These are phyloP conservation scores for Hypoxylon sp. DNA, from an alignment of 2,329 filamentous ascomycete genomes.

Conservation along the genomic window DNA sequence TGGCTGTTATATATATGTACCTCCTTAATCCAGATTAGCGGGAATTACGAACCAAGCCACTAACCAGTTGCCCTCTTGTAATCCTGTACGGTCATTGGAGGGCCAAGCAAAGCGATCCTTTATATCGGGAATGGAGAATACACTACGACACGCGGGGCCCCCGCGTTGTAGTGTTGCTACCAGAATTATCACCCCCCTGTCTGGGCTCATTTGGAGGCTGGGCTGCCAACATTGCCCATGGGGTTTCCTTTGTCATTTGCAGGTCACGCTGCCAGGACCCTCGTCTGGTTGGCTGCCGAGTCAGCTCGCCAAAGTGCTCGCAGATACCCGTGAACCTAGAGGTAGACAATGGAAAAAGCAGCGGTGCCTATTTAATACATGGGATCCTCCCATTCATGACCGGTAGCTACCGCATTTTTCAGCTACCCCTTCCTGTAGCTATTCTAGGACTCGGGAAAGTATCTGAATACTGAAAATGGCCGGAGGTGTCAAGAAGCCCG, in stretches of 20 bases:
- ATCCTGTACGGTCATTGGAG: slow-evolving; percentile 1
- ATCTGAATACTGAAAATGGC: slow-evolving; percentile 43
- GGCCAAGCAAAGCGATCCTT: slow-evolving; percentile 24
- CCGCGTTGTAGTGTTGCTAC: slow-evolving; percentile 21
- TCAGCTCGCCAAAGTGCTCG: background rate
- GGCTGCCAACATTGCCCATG: background rate
- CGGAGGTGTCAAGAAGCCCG: slow-evolving; percentile 53
- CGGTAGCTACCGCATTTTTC: background rate
- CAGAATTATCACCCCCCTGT: slow-evolving; percentile 11
- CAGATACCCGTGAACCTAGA: too few species aligned
- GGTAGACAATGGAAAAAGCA: slow-evolving; percentile 15
- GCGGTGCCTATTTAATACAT: slow-evolving; percentile 1
- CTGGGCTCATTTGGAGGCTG: slow-evolving; percentile 2
- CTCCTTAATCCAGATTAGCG: slow-evolving; percentile 23
- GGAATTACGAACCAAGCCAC: slow-evolving; percentile 12
- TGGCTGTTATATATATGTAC: slow-evolving; percentile 1
- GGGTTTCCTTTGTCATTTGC: slow-evolving; percentile 11
- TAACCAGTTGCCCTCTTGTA: background rate
- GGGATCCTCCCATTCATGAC: background rate
- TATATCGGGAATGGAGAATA: slow-evolving; percentile 20
- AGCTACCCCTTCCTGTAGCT: background rate
- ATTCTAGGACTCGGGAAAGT: background rate
- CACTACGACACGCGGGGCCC: slow-evolving; percentile 33
- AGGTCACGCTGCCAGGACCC: slow-evolving; percentile 23
- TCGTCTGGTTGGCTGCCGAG: slow-evolving; percentile 9